Evolutionary conservation across 2,329 filamentous ascomycete genomes (phyloP).

Genomic region (Mariannaea sp.): DNA sequence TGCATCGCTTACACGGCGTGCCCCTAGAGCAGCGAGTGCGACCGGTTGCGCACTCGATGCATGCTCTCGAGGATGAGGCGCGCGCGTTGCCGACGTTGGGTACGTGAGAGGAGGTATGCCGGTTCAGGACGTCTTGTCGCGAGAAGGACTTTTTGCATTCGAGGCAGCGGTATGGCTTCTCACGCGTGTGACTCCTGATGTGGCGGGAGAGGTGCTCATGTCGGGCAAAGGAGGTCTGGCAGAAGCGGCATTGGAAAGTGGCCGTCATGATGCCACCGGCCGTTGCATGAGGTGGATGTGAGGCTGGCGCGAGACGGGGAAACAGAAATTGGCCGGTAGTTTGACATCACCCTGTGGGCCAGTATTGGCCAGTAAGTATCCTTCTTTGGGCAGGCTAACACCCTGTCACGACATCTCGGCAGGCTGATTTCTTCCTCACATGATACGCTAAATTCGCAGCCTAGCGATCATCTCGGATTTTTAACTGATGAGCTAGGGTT

Average conservation of each 20-base stretch:
- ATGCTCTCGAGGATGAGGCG: conserved; percentile 14
- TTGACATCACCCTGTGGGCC: too few relatives aligned
- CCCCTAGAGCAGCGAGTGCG: conserved; percentile 28
- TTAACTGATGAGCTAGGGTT: too few relatives aligned
- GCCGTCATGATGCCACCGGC: neutral
- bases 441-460: too few relatives aligned
- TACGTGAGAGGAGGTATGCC: conserved; percentile 19
- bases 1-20: conserved; percentile 20
- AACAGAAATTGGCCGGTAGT: too few relatives aligned
- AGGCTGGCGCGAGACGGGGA: too few relatives aligned
- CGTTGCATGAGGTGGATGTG: neutral
- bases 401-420: too few relatives aligned
- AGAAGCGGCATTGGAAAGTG: conserved; percentile 14
- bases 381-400: too few relatives aligned
- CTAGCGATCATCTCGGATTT: too few relatives aligned
- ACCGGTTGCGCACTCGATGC: conserved; percentile 20
- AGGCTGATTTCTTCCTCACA: too few relatives aligned
- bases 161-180: conserved; percentile 23
- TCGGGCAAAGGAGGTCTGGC: conserved; percentile 15
- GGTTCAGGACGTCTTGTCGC: conserved; percentile 23
- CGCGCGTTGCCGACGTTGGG: neutral
- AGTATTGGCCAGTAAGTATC: too few relatives aligned
- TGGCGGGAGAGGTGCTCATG: conserved; percentile 26
- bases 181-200: conserved; percentile 21
- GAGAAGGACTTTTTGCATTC: conserved; percentile 26